Conservation (phyloP, 75 land plant species). For the Chamaecyparis obtusa region DNA sequence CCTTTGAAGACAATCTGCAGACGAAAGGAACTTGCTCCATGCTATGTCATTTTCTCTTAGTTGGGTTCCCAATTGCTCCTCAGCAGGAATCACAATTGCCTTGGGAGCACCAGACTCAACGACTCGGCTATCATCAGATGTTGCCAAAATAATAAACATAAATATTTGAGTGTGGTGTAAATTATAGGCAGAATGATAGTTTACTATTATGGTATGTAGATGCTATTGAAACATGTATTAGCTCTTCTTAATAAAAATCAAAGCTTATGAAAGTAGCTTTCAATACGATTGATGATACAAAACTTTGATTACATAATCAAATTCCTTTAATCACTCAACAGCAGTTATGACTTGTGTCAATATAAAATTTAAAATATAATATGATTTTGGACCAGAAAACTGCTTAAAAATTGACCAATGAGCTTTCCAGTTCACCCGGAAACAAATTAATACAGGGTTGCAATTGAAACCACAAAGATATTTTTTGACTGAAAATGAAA, state of each 20-base stretch:
- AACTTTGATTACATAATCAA: neutral
- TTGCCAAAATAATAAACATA: neutral
- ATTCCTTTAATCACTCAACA: neutral
- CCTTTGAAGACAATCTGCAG: constrained; percentile 49
- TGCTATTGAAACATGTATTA: neutral
- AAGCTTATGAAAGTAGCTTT: neutral
- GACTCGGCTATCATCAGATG: constrained; percentile 55
- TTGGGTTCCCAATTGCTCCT: constrained; percentile 40
- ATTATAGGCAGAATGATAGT: constrained; percentile 1
- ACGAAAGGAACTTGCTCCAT: constrained; percentile 73
- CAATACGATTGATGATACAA: neutral
- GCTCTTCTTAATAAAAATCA: neutral
- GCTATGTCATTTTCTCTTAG: constrained; percentile 70
- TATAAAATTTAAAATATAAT: constrained; percentile 1
- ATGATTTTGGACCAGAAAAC: neutral
- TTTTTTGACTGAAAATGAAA: neutral
- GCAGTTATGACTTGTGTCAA: neutral
- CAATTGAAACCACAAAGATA: neutral
- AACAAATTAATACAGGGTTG: neutral
- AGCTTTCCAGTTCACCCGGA: neutral
- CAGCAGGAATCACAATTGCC: constrained; percentile 76
- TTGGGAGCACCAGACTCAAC: constrained; percentile 57
- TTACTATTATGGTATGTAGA: neutral
- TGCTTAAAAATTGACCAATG: neutral
- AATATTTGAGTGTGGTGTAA: neutral